Base-by-base conservation (phyloP, 1,284 basidiomycete species). In the Naganishia liquefaciens region DNA sequence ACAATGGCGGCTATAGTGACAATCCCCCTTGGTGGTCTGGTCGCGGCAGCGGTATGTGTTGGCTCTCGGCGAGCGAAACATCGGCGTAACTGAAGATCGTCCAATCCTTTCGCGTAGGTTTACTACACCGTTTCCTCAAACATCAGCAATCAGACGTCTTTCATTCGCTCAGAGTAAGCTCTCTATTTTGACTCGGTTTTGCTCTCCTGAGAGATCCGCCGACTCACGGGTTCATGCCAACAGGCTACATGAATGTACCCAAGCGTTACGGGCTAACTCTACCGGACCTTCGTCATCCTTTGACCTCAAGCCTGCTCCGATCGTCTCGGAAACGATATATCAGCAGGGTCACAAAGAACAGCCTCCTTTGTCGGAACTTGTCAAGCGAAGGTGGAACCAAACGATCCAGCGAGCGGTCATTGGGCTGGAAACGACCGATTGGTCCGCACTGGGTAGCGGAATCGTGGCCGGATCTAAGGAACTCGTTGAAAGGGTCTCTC, bases 321-420 rank as follows among this genome's bases (percentile, higher is more conserved):
- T 62, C 28, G 50, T 47, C 17, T 62, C 60, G 40, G 60, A 52
- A 39, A 62, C 57, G 15, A 28, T 62, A 6, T 54, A 62, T n/a
- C 50, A 33, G 15, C 40, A 52, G 4, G 23, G 43, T 23, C 60
- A 52, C 60, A 50, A 23, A 15, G 50, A 44, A 46, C 39, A 49
- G 39, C 37, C 49, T 19, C 46, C 57, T 3, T 28, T 62, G 19
- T 52, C 60, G 10, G 60, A 62, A 23, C 10, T 62, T 1, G 60
- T 62, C 21, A 62, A 62, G 27, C 39, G 17, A 10, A n/a, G 60
- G 28, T 62, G 60, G 60, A 62, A 62, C n/a, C 49, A 62, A 42
- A 62, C 60, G 11, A 44, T 62, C 27, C 40, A 52, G 27, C 51
- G 28, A 13, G 50, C 51, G 6, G 60, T 62, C n/a, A 50, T 25